Evolutionary conservation across 768 basidiomycete species (phyloP), one percentile per base, ranked within the genome.

Genomic region (Sistotremastrum suecicum): DNA sequence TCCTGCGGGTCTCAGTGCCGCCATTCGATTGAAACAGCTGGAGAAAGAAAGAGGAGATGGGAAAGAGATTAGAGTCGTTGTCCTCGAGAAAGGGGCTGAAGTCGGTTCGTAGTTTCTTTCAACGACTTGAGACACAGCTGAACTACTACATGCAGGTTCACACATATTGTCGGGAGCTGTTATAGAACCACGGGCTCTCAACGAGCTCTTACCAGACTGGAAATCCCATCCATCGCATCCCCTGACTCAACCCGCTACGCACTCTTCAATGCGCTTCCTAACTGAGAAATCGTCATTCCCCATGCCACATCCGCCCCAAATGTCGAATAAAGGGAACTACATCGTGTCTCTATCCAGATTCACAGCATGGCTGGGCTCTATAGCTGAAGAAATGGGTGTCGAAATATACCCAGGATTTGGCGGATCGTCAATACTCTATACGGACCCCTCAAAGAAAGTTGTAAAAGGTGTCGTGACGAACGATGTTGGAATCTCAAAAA

Each of bases 361-460:
- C 50, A 83, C 89, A 0, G 75, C 85, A 3, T 98, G 94, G 92
- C 73, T 99, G 1, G 86, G 78, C 3, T 63, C 70, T 45, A 73
- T 95, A 32, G 94, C 94, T 0, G 92, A 97, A 51, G 77, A 72
- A 37, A 60, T 77, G 32, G 94, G 91, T 30, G 88, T 95, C 31
- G 95, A 99, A 60, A 79, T 99, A 29, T 99, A 98, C 59, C 85
- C 95, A 2, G 94, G 95, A 4, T 98, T 98, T 55, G 89, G 90
- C 0, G 95, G 85, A n/a, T 83, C 92, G 0, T 74, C 78, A 33
- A 61, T 95, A 9, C 71, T 97, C 0, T 80, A 83, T 50, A 71
- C 75, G 40, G 69, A 77, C 3, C 74, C 78, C 48, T 20, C 20
- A 58, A 81, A 64, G 51, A 65, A 58, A 46, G 72, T 62, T 46